These are phyloP conservation scores for Aureococcus anophagefferens DNA, from an alignment of 108 stramenopile genomes.

Conservation along the genomic window DNA sequence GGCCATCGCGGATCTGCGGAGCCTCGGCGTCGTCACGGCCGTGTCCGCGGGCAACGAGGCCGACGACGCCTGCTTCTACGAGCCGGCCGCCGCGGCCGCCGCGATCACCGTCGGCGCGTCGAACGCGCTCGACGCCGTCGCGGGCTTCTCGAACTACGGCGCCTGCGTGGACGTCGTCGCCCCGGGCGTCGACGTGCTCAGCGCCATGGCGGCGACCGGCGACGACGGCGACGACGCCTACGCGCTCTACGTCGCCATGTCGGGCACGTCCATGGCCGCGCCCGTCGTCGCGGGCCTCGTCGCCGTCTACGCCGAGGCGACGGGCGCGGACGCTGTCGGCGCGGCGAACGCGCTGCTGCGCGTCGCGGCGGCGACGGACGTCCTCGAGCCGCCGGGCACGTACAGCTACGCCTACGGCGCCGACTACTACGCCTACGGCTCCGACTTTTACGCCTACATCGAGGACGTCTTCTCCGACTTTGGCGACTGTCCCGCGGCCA, in stretches of 20 bases:
- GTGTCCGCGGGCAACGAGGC: constrained; percentile 14
- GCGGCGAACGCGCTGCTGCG: no score
- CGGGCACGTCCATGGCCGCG: constrained; percentile 11
- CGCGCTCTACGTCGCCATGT: background rate
- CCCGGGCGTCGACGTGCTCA: constrained; percentile 1
- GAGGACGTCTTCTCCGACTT: no score
- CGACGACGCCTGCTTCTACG: constrained; percentile 8
- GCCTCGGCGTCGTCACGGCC: background rate
- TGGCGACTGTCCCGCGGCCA: no score
- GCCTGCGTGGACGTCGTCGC: constrained; percentile 14
- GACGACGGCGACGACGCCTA: no score
- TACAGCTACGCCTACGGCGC: no score
- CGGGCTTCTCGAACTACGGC: constrained; percentile 7
- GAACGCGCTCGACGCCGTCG: background rate
- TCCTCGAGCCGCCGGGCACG: no score
- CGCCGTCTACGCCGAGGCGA: no score
- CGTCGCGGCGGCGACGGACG: no score
- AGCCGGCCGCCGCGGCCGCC: background rate
- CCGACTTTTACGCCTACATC: no score
- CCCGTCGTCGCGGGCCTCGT: constrained; percentile 2
- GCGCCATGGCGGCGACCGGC: background rate
- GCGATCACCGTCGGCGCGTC: constrained; percentile 1
- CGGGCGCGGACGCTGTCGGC: no score
- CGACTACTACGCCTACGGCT: no score
- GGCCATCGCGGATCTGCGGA: background rate